A percentile compares a stretch with the other conserved stretches of the same genome.
Conservation (phyloP, 352 stramenopile genomes). For the Phytophthora niederhauseri region DNA sequence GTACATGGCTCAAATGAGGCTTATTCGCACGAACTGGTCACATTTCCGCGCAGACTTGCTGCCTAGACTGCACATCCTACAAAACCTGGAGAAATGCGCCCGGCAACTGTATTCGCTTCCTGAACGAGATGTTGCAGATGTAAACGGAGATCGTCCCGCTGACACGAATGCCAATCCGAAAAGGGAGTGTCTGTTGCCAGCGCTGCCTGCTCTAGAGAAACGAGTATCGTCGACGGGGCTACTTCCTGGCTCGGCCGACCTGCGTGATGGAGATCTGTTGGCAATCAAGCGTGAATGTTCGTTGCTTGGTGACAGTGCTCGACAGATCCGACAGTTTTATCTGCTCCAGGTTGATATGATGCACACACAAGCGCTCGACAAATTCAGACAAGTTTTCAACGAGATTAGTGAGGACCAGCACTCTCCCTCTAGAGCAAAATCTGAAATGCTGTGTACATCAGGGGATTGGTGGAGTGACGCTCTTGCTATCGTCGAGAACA, state of each 20-base stretch:
- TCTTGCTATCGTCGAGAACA: conserved; percentile 40
- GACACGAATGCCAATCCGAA: conserved; percentile 37
- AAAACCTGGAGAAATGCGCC: conserved; percentile 59
- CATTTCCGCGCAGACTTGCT: conserved; percentile 73
- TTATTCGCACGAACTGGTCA: conserved; percentile 63
- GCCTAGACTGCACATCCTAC: conserved; percentile 67
- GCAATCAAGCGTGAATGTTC: conserved; percentile 47
- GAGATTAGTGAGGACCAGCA: conserved; percentile 19
- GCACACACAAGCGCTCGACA: conserved; percentile 30
- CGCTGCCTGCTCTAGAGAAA: conserved; percentile 38
- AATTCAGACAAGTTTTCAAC: conserved; percentile 23
- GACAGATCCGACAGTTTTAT: conserved; percentile 49
- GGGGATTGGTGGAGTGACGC: conserved; percentile 59
- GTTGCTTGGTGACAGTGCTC: conserved; percentile 37
- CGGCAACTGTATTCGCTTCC: conserved; percentile 18
- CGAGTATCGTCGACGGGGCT: conserved; percentile 31
- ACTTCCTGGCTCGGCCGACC: conserved; percentile 1
- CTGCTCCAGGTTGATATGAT: conserved; percentile 47
- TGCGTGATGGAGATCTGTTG: conserved; percentile 1
- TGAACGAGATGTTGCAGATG: not conserved
- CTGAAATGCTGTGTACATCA: conserved; percentile 41
- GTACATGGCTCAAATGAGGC: conserved; percentile 53
- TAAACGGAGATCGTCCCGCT: not conserved
- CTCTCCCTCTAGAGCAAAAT: not conserved
- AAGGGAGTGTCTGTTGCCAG: conserved; percentile 50